These are phyloP conservation scores for Tolypocladium endophyticum DNA, from an alignment of 2,329 filamentous ascomycete species.

Conservation along the genomic window DNA sequence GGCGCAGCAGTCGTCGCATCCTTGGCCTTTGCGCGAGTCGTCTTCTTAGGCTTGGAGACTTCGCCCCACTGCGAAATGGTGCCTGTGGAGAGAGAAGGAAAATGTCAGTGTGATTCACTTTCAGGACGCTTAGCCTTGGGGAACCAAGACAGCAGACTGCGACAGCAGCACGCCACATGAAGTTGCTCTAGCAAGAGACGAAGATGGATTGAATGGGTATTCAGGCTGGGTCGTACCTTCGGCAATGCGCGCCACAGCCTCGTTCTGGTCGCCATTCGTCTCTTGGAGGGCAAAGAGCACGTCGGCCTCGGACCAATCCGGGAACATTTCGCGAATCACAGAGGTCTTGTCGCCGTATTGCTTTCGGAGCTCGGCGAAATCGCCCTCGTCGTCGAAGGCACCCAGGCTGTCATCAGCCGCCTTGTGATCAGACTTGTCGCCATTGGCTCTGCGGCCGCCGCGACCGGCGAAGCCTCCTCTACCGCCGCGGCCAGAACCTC, in stretches of 20 bases:
- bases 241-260: conserved; percentile 67
- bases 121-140: neutral
- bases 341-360: conserved; percentile 70
- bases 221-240: conserved; percentile 45
- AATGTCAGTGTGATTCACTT: conserved; percentile 5
- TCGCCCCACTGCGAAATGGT: conserved; percentile 76
- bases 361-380: conserved; percentile 86
- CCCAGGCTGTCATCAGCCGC: conserved; percentile 45
- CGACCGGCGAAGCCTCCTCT: conserved; percentile 65
- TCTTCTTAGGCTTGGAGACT: conserved; percentile 72
- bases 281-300: conserved; percentile 89
- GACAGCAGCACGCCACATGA: neutral
- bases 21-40: conserved; percentile 63
- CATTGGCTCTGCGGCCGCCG: conserved; percentile 65
- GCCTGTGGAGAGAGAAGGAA: conserved; percentile 34
- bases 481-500: conserved; percentile 82
- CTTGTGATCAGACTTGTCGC: conserved; percentile 50
- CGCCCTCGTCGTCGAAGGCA: conserved; percentile 69
- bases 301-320: conserved; percentile 91
- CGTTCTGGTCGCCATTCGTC: conserved; percentile 66
- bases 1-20: conserved; percentile 44
- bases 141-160: neutral
- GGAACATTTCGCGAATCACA: conserved; percentile 85
- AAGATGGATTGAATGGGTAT: neutral
- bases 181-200: neutral